Conservation (phyloP, 371 early-diverging fungal genomes). For the Mortierella polycephala region DNA sequence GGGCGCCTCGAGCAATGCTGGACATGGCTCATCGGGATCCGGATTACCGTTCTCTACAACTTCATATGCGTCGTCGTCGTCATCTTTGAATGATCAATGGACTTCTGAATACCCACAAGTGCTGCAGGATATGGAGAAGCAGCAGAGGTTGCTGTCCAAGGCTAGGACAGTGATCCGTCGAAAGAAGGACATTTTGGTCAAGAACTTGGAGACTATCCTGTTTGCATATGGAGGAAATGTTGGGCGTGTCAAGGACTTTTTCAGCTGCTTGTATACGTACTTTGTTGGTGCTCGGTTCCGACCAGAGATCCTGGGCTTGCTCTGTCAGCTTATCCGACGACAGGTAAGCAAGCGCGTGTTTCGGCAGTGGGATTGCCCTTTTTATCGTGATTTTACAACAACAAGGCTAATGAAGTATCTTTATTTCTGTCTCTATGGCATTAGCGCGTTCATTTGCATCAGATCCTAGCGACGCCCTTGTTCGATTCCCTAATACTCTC, state of each 20-base stretch:
- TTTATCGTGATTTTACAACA: background rate
- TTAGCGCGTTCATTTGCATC: slow-evolving; percentile 68
- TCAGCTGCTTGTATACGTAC: slow-evolving; percentile 62
- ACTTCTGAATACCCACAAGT: slow-evolving; percentile 17
- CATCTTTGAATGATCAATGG: background rate
- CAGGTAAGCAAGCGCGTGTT: slow-evolving; percentile 53
- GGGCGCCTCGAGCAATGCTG: slow-evolving; percentile 26
- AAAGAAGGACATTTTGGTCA: slow-evolving; percentile 40
- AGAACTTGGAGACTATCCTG: slow-evolving; percentile 37
- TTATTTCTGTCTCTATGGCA: no score
- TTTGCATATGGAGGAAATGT: slow-evolving; percentile 46
- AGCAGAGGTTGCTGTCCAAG: slow-evolving; percentile 23
- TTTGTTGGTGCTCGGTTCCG: slow-evolving; percentile 66
- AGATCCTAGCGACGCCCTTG: slow-evolving; percentile 68
- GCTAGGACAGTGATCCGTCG: slow-evolving; percentile 32
- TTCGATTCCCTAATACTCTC: slow-evolving; percentile 68
- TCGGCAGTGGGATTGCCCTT: background rate
- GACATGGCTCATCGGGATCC: slow-evolving; percentile 30
- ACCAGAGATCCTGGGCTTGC: slow-evolving; percentile 63
- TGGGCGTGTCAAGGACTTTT: slow-evolving; percentile 60
- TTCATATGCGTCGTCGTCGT: background rate
- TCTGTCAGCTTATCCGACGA: slow-evolving; percentile 67
- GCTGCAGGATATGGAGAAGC: slow-evolving; percentile 33
- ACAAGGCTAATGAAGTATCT: background rate
- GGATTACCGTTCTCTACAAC: slow-evolving; percentile 3